Evolutionary conservation across 2,329 filamentous ascomycete genomes (phyloP).

Genomic region (Colletotrichum sp.): DNA sequence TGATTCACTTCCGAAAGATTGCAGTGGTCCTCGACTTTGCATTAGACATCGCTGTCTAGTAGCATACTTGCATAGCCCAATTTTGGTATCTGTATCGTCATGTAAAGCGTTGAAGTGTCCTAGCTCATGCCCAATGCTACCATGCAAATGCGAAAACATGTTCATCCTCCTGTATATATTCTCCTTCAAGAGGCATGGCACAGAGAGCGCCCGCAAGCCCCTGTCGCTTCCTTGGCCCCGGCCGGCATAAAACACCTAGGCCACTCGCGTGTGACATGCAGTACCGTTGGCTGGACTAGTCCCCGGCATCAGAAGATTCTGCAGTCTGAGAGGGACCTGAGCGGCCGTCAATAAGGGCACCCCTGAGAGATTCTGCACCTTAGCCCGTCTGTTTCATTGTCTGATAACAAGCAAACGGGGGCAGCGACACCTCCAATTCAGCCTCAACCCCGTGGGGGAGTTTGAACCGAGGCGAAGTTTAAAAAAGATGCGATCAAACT

Average conservation of each 20-base stretch:
- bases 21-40: background rate
- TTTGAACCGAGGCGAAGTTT: background rate
- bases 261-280: background rate
- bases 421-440: background rate
- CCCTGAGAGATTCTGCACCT: slow-evolving; percentile 19
- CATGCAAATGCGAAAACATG: slow-evolving; percentile 1
- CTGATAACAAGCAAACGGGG: slow-evolving; percentile 21
- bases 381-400: slow-evolving; percentile 25
- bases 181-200: background rate
- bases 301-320: slow-evolving; percentile 23
- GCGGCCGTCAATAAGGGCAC: slow-evolving; percentile 22
- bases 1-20: background rate
- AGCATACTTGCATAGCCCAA: slow-evolving; percentile 8
- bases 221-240: background rate
- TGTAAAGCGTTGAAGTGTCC: background rate
- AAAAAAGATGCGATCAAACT: background rate
- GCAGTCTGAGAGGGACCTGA: slow-evolving; percentile 25
- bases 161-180: background rate
- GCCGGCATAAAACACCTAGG: background rate
- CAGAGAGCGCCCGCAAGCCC: background rate
- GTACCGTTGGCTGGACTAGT: slow-evolving; percentile 6
- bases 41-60: background rate
- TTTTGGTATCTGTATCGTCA: slow-evolving; percentile 20
- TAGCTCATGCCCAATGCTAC: slow-evolving; percentile 5
- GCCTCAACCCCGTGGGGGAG: background rate